A percentile compares a stretch with the other conserved stretches of the same genome.
These are phyloP conservation scores for Sporothrix pallida DNA, from an alignment of 2,329 filamentous ascomycete species.

Conservation along the genomic window DNA sequence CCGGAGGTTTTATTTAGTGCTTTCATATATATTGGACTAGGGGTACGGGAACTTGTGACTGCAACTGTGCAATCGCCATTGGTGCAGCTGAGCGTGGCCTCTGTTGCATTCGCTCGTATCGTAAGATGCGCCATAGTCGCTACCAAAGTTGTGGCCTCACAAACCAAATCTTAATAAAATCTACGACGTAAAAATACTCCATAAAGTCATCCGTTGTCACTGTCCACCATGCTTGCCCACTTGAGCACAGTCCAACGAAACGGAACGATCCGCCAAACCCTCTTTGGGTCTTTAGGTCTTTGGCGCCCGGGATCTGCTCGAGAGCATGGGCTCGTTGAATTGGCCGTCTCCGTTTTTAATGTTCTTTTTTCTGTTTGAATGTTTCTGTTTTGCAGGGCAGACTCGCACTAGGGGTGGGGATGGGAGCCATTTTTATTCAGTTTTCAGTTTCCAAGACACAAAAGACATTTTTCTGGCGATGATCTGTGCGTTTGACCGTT, in stretches of 20 bases:
- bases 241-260: constrained; percentile 24
- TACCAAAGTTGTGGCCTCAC: not conserved
- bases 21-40: not conserved
- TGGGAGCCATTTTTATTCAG: not conserved
- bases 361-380: too few relatives aligned
- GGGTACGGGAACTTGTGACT: not conserved
- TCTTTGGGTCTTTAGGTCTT: not conserved
- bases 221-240: not conserved
- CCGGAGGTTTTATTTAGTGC: not conserved
- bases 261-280: constrained; percentile 17
- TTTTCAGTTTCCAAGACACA: not conserved
- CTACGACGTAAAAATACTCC: not conserved
- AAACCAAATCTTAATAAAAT: not conserved
- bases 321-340: not conserved
- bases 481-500: not conserved
- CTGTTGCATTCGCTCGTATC: constrained; percentile 22
- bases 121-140: constrained; percentile 6
- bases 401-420: not conserved
- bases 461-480: not conserved
- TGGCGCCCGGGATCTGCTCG: too few relatives aligned
- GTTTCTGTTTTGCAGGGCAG: not conserved
- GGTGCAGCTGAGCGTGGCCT: too few relatives aligned
- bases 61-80: not conserved
- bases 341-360: not conserved
- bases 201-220: not conserved